A percentile compares a stretch with the other conserved stretches of the same genome.
These are phyloP conservation scores for Penicillium antarcticum DNA, from an alignment of 495 filamentous ascomycete species.

Conservation along the genomic window DNA sequence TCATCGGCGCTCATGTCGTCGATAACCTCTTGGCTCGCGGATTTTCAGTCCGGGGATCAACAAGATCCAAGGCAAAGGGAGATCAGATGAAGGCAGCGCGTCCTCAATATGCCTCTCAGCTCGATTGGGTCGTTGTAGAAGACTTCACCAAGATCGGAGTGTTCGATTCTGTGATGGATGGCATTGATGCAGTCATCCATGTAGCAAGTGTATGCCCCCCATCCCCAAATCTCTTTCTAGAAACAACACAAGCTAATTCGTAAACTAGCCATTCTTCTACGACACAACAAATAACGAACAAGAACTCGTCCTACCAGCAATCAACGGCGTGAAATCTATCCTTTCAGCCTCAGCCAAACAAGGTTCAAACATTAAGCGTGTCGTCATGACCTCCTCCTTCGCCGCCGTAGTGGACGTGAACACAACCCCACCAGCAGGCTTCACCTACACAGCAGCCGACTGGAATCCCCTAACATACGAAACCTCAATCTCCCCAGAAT, in stretches of 20 bases:
- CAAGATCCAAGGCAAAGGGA: slow-evolving; percentile 27
- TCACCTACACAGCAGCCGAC: slow-evolving; percentile 60
- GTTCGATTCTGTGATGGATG: slow-evolving; percentile 31
- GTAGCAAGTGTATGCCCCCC: slow-evolving; percentile 32
- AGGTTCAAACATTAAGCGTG: slow-evolving; percentile 61
- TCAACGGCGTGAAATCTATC: slow-evolving; percentile 42
- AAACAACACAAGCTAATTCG: background rate
- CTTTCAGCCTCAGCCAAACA: slow-evolving; percentile 32
- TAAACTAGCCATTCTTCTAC: slow-evolving; percentile 19
- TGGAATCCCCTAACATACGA: slow-evolving; percentile 74
- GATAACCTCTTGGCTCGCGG: slow-evolving; percentile 31
- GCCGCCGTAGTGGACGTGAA: slow-evolving; percentile 56
- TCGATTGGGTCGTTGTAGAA: slow-evolving; percentile 35
- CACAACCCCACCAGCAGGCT: slow-evolving; percentile 35
- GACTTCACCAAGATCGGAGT: slow-evolving; percentile 36
- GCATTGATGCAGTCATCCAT: slow-evolving; percentile 38
- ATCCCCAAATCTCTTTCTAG: background rate
- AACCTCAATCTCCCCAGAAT: slow-evolving; percentile 39
- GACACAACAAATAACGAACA: slow-evolving; percentile 55
- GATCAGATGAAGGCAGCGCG: slow-evolving; percentile 29
- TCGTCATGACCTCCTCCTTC: slow-evolving; percentile 75
- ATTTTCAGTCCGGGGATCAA: slow-evolving; percentile 35
- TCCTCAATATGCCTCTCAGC: slow-evolving; percentile 25
- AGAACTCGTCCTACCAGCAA: slow-evolving; percentile 70
- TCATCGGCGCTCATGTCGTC: slow-evolving; percentile 41